Evolutionary conservation across 2,329 filamentous ascomycete genomes (phyloP), one percentile per base, ranked within the genome.

Genomic region (Furcasterigmium sp.): DNA sequence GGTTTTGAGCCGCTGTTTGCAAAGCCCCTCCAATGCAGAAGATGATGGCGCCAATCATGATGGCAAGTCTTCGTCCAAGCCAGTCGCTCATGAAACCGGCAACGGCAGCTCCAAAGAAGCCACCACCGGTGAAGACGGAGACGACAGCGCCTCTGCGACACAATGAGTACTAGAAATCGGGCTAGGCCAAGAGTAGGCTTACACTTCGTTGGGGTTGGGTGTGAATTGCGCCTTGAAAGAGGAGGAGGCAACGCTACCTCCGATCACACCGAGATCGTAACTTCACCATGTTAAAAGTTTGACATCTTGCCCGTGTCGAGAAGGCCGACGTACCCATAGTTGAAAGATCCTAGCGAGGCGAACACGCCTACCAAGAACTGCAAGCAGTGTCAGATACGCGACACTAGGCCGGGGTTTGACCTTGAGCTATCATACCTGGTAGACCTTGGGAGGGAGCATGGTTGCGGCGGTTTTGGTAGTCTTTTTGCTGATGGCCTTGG

Each of bases 51-150:
- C 86, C 87, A 21, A 84, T 64, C 38, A 85, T 62, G 52, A 91
- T 91, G 3, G 86, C 90, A 59, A 69, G 68, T 59, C 83, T 80
- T 51, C 87, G 77, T 34, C 87, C 87, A 3, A 88, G 63, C 43
- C 58, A 68, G 58, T 90, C 80, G 49, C 82, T 80, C 29, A 67
- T 54, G 2, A 76, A 73, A 46, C 86, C 87, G 30, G 82, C 85
- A 28, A 80, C 64, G 26, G 69, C 67, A 20, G 84, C 80, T 9
- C 85, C 85, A 50, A 85, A 75, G 64, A 88, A 88, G 17, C 85
- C 85, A n/a, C 75, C 75, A 29, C 86, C 84, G 0, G 87, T 91
- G 61, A 91, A 91, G 46, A 90, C 73, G 2, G 84, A 87, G 7
- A 40, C 17, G 8, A 34, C 26, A 36, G 11, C n/a, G 20, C 15